Evolutionary conservation across 139 green algal species (phyloP).

Genomic region (Volvox africanus): DNA sequence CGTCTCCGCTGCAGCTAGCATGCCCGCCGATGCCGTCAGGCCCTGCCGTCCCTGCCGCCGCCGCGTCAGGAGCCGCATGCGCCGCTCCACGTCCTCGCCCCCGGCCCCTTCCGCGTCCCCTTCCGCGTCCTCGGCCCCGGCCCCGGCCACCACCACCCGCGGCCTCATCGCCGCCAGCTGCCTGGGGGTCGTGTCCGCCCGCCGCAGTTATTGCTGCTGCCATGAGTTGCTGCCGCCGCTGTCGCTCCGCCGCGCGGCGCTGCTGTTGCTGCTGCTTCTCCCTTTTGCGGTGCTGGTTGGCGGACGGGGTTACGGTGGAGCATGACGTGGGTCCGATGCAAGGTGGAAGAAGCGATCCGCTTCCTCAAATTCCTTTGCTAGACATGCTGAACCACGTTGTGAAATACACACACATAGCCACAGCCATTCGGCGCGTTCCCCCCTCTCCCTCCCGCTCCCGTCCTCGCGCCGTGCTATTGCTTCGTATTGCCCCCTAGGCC

Average conservation of each 20-base stretch:
- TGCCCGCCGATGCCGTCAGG: neutral
- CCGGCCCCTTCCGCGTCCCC: slow-evolving; percentile 12
- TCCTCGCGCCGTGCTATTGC: no score
- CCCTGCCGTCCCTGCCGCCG: neutral
- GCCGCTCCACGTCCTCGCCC: neutral
- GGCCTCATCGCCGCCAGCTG: neutral
- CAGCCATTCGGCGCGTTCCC: no score
- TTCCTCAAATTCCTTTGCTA: no score
- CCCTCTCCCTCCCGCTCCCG: no score
- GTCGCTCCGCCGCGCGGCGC: slow-evolving; percentile 44
- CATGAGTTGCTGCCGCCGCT: slow-evolving; percentile 32
- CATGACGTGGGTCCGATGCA: no score
- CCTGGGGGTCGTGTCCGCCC: neutral
- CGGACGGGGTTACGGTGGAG: neutral
- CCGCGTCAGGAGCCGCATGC: neutral
- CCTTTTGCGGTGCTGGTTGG: slow-evolving; percentile 32
- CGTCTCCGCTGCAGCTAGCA: neutral
- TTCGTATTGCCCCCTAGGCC: no score
- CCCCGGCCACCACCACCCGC: slow-evolving; percentile 5
- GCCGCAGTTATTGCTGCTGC: slow-evolving; percentile 28
- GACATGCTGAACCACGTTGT: no score
- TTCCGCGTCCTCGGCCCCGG: neutral
- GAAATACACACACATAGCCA: no score
- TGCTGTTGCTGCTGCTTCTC: slow-evolving; percentile 48
- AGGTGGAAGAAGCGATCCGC: no score